phyloP scores from a whole-genome alignment of 2,329 filamentous ascomycete genomes.

The Cordyceps javanica region DNA sequence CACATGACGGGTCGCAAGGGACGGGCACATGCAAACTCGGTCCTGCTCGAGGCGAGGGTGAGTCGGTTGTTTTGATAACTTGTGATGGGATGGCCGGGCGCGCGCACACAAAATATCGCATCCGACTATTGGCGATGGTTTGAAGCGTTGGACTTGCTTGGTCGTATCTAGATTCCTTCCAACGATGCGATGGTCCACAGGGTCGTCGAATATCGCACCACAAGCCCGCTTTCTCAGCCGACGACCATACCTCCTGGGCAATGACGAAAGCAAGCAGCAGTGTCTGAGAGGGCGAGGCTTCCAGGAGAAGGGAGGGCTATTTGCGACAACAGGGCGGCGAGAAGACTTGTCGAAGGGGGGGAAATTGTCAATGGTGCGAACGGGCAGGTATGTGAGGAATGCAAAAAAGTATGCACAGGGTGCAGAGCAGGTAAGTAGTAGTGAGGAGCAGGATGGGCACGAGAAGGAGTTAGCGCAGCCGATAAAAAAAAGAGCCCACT shows the following conservation, averaged over 20 bases:
- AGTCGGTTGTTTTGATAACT: background rate
- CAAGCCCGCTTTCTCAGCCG: background rate
- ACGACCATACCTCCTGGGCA: slow-evolving; percentile 8
- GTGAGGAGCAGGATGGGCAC: background rate
- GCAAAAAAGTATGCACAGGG: slow-evolving; percentile 2
- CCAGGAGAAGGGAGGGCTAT: background rate
- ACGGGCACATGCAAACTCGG: slow-evolving; percentile 4
- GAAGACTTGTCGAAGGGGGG: background rate
- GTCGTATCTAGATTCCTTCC: background rate
- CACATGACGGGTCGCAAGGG: slow-evolving; percentile 10
- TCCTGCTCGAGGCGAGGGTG: background rate
- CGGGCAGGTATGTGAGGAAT: slow-evolving; percentile 4
- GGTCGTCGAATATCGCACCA: slow-evolving; percentile 2
- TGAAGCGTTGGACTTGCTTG: too few species aligned
- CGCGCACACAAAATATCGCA: background rate
- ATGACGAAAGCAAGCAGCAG: background rate
- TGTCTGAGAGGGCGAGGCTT: background rate
- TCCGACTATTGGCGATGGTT: background rate
- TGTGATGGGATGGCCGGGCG: background rate
- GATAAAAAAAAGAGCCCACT: slow-evolving; percentile 5
- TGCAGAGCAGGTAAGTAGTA: background rate
- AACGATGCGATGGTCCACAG: slow-evolving; percentile 4
- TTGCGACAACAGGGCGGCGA: background rate
- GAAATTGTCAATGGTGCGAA: background rate
- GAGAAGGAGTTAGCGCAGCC: slow-evolving; percentile 3